Evolutionary conservation across 805 yeast genomes (phyloP).

Genomic region (Candida vartiovaarae): DNA sequence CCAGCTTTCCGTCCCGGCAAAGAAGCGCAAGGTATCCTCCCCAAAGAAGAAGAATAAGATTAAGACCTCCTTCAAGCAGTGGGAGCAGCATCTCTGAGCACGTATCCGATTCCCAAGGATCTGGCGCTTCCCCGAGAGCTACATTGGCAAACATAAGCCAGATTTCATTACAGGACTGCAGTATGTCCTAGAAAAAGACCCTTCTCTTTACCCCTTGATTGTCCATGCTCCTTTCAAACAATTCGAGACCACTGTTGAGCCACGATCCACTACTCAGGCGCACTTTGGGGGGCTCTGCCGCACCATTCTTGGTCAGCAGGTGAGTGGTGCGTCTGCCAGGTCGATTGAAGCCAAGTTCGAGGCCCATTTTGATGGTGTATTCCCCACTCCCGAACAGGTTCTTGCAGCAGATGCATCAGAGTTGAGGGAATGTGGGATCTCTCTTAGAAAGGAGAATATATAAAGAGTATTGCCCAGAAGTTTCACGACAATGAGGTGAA

Average conservation of each 20-base stretch:
- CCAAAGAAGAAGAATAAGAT: conserved; percentile 4
- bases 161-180: conserved; percentile 30
- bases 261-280: conserved; percentile 17
- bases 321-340: conserved; percentile 74
- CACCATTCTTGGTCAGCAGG: conserved; percentile 63
- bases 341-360: conserved; percentile 49
- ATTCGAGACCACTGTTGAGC: conserved; percentile 17
- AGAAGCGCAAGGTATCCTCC: conserved; percentile 2
- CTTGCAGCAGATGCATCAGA: conserved; percentile 34
- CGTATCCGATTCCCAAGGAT: conserved; percentile 11
- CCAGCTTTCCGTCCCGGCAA: neutral
- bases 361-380: conserved; percentile 27
- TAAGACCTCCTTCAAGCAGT: conserved; percentile 9
- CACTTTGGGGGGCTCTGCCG: conserved; percentile 37
- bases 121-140: conserved; percentile 21
- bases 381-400: conserved; percentile 39
- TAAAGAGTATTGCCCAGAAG: conserved; percentile 45
- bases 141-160: conserved; percentile 22
- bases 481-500: conserved; percentile 34
- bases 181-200: conserved; percentile 29
- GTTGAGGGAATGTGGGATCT: conserved; percentile 60
- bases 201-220: conserved; percentile 27
- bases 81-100: conserved; percentile 7
- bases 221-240: conserved; percentile 22
- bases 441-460: conserved; percentile 59